Percentiles rank a stretch among this genome's conserved stretches.
phyloP scores from a whole-genome alignment of 306 rosid species.

The Dalbergia oliveri region DNA sequence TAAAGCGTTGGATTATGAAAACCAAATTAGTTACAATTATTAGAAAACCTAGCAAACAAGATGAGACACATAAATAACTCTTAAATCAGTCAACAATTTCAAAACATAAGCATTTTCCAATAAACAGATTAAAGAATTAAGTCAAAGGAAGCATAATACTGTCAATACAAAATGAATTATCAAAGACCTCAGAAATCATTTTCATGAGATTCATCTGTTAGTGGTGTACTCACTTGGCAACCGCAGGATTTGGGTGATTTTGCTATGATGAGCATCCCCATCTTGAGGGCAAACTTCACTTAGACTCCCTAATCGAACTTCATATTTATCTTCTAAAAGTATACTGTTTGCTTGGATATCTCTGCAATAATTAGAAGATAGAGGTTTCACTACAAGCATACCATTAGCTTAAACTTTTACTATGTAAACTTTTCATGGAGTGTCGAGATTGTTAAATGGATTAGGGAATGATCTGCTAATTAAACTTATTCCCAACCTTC shows the following conservation, averaged over 20 bases:
- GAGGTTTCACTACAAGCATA: constrained; percentile 42
- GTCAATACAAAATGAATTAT: constrained; percentile 37
- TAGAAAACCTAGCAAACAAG: neutral
- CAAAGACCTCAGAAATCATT: neutral
- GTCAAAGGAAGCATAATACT: constrained; percentile 28
- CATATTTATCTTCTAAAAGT: constrained; percentile 94
- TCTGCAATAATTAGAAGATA: constrained; percentile 62
- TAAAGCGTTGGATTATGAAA: constrained; percentile 24
- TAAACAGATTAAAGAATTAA: constrained; percentile 30
- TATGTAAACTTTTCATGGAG: constrained; percentile 14
- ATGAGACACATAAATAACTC: constrained; percentile 3
- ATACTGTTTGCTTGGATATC: constrained; percentile 97
- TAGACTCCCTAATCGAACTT: constrained; percentile 94
- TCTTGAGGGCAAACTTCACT: constrained; percentile 78
- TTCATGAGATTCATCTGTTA: constrained; percentile 33
- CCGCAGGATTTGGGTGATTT: constrained; percentile 71
- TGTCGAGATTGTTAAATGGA: constrained; percentile 2
- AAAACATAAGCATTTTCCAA: constrained; percentile 11
- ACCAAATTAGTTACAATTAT: constrained; percentile 18
- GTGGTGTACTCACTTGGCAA: constrained; percentile 57
- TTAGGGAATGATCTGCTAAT: constrained; percentile 20
- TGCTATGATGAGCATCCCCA: constrained; percentile 88
- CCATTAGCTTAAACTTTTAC: constrained; percentile 19
- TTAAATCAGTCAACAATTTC: neutral
- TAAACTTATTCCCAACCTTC: constrained; percentile 20